Base-by-base conservation (phyloP, 139 green algal species). In the Pleodorina starrii region DNA sequence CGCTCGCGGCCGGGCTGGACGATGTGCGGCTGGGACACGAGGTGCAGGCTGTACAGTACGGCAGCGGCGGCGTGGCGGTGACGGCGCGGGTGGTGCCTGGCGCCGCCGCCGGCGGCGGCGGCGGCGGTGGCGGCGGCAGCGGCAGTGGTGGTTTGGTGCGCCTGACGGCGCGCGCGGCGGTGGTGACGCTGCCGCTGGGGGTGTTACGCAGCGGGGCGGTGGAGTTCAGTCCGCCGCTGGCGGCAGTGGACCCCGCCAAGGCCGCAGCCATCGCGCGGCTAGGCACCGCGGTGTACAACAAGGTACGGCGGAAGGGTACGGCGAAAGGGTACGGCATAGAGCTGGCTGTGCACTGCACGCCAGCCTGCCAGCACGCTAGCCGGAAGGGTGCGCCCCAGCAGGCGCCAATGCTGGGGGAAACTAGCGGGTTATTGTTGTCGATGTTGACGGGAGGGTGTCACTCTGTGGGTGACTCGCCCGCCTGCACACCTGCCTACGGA, bases 181-280 rank as follows among this genome's bases (percentile, higher is more conserved):
- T 98, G 4, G 84, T 97, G n/a, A 97, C 96, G 9, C 69, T 94
- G 9, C 92, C 94, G 0, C 79, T 97, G 73, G 94, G 93, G 0
- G 90, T 94, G 72, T 84, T 97, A 11, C 94, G 96, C 83, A 42
- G 50, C 0, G 79, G 79, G 1, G 69, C 57, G 5, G 91, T 97
- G 29, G 46, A n/a, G 17, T 98, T 97, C 75, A 51, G 60, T 0
- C 96, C 96, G 4, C 50, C 90, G 7, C 92, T 98, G 73, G 92
- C 92, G 0, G 51, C 73, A 27, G 73, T 77, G 83, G 97, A 94
- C 60, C 48, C 48, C 29, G 21, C 46, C 63, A 91, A 91, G 74
- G 76, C 72, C 2, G 43, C 36, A 12, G 90, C 91, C 38, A 90
- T 96, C 10, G 21, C 77, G 0, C 50, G 86, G 21, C 84, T 96